Evolutionary conservation across 139 green algal genomes (phyloP).

Genomic region (Coelastrella sp.): DNA sequence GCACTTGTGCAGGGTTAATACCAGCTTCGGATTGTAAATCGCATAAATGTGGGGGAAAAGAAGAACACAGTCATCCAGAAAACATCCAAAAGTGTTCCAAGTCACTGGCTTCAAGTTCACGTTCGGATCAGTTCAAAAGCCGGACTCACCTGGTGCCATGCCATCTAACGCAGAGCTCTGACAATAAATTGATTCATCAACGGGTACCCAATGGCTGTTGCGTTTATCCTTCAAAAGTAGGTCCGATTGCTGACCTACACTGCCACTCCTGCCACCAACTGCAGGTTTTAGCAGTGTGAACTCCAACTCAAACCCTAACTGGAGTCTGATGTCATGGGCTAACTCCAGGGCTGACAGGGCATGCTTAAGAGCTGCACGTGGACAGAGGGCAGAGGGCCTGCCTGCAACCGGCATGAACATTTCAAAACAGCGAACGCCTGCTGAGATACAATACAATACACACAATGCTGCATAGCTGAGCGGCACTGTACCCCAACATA

Average conservation of each 20-base stretch:
- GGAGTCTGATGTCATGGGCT: constrained; percentile 31
- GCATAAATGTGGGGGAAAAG: neutral
- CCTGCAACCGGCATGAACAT: neutral
- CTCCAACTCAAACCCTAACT: constrained; percentile 67
- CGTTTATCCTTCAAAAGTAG: neutral
- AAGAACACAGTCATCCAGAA: neutral
- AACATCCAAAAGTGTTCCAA: too few relatives aligned
- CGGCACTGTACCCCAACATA: too few relatives aligned
- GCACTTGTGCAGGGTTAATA: neutral
- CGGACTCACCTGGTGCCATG: constrained; percentile 46
- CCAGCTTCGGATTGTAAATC: neutral
- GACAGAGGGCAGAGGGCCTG: constrained; percentile 56
- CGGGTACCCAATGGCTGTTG: neutral
- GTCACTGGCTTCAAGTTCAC: too few relatives aligned
- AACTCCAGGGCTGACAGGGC: constrained; percentile 35
- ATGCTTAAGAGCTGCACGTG: constrained; percentile 50
- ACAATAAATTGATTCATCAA: constrained; percentile 63
- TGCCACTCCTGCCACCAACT: neutral
- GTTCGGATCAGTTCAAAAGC: too few relatives aligned
- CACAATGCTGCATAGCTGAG: too few relatives aligned
- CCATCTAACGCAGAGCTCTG: constrained; percentile 50
- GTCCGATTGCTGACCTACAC: neutral
- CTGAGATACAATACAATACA: neutral
- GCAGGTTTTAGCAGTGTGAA: constrained; percentile 62
- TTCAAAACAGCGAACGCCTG: neutral